phyloP scores from a whole-genome alignment of 2,329 filamentous ascomycete genomes.

The Aspergillus candidus region DNA sequence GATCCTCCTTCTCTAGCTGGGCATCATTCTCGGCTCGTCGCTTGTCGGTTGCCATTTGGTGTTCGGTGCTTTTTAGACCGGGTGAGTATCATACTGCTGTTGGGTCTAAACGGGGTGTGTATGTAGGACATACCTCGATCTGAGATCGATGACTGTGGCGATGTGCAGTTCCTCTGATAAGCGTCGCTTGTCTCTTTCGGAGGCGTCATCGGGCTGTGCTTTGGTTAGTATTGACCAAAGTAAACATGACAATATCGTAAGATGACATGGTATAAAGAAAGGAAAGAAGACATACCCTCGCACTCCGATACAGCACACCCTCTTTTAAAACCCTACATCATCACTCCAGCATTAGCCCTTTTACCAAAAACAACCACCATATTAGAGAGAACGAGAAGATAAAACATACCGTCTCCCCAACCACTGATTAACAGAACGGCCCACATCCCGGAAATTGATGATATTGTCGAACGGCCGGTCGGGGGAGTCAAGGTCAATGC shows the following conservation, averaged over 20 bases:
- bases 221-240: background rate
- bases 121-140: constrained; percentile 58
- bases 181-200: constrained; percentile 54
- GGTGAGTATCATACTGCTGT: no score
- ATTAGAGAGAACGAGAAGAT: background rate
- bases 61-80: no score
- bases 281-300: constrained; percentile 48
- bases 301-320: constrained; percentile 62
- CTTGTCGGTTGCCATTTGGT: constrained; percentile 61
- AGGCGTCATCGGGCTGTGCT: constrained; percentile 59
- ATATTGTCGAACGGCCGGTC: constrained; percentile 50
- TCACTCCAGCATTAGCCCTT: constrained; percentile 1
- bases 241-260: background rate
- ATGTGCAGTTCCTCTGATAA: constrained; percentile 59
- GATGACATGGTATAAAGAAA: background rate
- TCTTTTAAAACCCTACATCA: constrained; percentile 49
- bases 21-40: constrained; percentile 38
- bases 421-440: constrained; percentile 57
- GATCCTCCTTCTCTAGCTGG: constrained; percentile 10
- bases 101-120: no score
- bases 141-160: constrained; percentile 69
- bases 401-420: constrained; percentile 48
- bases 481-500: constrained; percentile 29
- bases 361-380: background rate
- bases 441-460: constrained; percentile 73